A percentile compares a stretch with the other conserved stretches of the same genome.
These are phyloP conservation scores for Phaeosphaeriaceae sp. DNA, from an alignment of 2,329 filamentous ascomycete genomes.

Conservation along the genomic window DNA sequence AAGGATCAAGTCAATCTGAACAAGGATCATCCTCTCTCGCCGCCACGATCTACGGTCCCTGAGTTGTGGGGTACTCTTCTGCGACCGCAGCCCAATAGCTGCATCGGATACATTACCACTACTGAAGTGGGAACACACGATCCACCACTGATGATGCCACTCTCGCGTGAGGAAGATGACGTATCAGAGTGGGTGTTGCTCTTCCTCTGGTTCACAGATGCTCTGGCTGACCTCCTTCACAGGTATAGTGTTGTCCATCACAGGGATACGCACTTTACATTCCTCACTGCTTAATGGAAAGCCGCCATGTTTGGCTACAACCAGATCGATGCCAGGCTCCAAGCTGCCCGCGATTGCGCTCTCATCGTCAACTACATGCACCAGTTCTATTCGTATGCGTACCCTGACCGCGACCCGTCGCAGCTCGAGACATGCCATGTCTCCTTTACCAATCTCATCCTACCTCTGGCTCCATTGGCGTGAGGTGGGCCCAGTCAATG, in stretches of 20 bases:
- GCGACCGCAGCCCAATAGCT: slow-evolving; percentile 20
- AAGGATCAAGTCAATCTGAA: slow-evolving; percentile 20
- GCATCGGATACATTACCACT: slow-evolving; percentile 19
- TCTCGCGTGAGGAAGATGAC: slow-evolving; percentile 16
- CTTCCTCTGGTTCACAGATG: background rate
- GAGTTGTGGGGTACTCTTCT: slow-evolving; percentile 14
- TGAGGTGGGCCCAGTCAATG: slow-evolving; percentile 12
- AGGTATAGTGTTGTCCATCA: slow-evolving; percentile 1
- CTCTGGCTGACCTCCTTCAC: background rate
- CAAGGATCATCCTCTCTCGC: slow-evolving; percentile 11
- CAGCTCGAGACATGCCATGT: slow-evolving; percentile 21
- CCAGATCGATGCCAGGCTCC: slow-evolving; percentile 13
- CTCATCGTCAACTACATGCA: slow-evolving; percentile 24
- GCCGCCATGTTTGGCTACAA: slow-evolving; percentile 18
- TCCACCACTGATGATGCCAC: slow-evolving; percentile 10
- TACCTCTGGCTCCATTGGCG: slow-evolving; percentile 21
- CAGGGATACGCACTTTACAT: slow-evolving; percentile 17
- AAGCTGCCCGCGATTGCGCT: slow-evolving; percentile 21
- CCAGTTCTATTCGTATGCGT: slow-evolving; percentile 20
- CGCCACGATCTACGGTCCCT: slow-evolving; percentile 12
- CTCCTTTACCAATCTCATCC: slow-evolving; percentile 14
- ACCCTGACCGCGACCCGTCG: slow-evolving; percentile 14
- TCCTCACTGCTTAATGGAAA: slow-evolving; percentile 23
- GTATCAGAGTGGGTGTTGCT: slow-evolving; percentile 15
- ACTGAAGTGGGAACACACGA: slow-evolving; percentile 14